Conservation (phyloP, 2,329 filamentous ascomycete genomes). For the Chaetomium olivaceum region DNA sequence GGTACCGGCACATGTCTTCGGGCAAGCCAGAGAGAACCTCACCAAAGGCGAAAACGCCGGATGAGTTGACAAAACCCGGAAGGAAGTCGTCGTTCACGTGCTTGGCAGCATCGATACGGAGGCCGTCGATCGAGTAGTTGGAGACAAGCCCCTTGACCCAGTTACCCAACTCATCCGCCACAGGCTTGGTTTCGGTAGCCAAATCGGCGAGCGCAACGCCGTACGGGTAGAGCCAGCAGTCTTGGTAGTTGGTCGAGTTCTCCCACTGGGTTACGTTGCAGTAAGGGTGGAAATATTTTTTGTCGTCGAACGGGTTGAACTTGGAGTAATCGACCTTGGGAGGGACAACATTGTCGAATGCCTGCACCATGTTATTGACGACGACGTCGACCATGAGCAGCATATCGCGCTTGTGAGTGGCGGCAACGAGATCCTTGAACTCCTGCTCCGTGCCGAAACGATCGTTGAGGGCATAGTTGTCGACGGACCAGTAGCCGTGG, state of each 20-base stretch:
- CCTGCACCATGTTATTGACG: conserved; percentile 56
- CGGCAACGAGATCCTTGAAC: conserved; percentile 56
- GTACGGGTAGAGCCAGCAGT: conserved; percentile 54
- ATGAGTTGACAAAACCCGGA: conserved; percentile 52
- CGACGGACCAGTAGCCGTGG: conserved; percentile 57
- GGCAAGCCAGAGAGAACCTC: conserved; percentile 60
- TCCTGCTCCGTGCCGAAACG: conserved; percentile 62
- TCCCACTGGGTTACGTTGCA: conserved; percentile 58
- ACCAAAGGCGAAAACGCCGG: conserved; percentile 61
- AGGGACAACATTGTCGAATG: conserved; percentile 38
- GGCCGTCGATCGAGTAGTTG: conserved; percentile 63
- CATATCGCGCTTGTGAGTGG: conserved; percentile 39
- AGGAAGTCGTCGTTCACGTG: conserved; percentile 63
- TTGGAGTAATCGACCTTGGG: conserved; percentile 48
- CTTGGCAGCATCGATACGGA: conserved; percentile 63
- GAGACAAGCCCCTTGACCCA: conserved; percentile 61
- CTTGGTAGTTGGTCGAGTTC: conserved; percentile 49
- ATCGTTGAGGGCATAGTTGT: conserved; percentile 55
- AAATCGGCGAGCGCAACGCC: conserved; percentile 63
- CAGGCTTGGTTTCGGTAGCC: conserved; percentile 52
- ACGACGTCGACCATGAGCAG: conserved; percentile 52
- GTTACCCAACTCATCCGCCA: conserved; percentile 53
- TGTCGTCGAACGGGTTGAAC: conserved; percentile 50
- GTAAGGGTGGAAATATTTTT: conserved; percentile 60
- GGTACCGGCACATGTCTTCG: conserved; percentile 54